phyloP scores from a whole-genome alignment of 805 yeast genomes.

The Candida sanyiensis region DNA sequence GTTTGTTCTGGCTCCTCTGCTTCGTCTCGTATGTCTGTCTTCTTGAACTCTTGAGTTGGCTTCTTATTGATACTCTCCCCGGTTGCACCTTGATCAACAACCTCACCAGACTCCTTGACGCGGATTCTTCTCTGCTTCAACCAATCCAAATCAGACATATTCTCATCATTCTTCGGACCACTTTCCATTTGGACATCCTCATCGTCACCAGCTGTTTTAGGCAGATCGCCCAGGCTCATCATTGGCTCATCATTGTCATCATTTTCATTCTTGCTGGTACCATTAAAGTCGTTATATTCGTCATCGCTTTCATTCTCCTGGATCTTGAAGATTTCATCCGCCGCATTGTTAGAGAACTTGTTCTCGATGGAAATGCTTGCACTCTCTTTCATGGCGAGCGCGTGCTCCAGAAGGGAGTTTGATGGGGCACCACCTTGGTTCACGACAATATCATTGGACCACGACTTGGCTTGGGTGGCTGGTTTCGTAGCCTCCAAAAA shows the following conservation, averaged over 20 bases:
- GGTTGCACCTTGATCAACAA: slow-evolving; percentile 4
- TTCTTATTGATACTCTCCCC: slow-evolving; percentile 9
- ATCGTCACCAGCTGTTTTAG: slow-evolving; percentile 19
- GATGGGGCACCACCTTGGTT: slow-evolving; percentile 30
- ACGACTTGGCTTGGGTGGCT: slow-evolving; percentile 58
- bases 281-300: slow-evolving; percentile 35
- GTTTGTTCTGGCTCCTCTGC: slow-evolving; percentile 26
- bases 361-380: slow-evolving; percentile 5
- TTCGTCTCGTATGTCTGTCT: slow-evolving; percentile 12
- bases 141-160: slow-evolving; percentile 82
- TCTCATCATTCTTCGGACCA: slow-evolving; percentile 46
- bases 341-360: slow-evolving; percentile 20
- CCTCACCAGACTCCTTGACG: slow-evolving; percentile 46
- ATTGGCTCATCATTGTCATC: slow-evolving; percentile 47
- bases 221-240: slow-evolving; percentile 36
- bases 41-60: slow-evolving; percentile 4
- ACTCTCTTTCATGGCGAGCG: slow-evolving; percentile 32
- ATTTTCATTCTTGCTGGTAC: slow-evolving; percentile 28
- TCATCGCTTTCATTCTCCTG: slow-evolving; percentile 39
- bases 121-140: slow-evolving; percentile 67
- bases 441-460: slow-evolving; percentile 49
- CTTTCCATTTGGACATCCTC: too few relatives aligned
- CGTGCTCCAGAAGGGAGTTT: slow-evolving; percentile 36
- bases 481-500: slow-evolving; percentile 82
- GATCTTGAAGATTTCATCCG: slow-evolving; percentile 23